Conservation (phyloP, 441 rosid species). For the Syzygium malaccense region DNA sequence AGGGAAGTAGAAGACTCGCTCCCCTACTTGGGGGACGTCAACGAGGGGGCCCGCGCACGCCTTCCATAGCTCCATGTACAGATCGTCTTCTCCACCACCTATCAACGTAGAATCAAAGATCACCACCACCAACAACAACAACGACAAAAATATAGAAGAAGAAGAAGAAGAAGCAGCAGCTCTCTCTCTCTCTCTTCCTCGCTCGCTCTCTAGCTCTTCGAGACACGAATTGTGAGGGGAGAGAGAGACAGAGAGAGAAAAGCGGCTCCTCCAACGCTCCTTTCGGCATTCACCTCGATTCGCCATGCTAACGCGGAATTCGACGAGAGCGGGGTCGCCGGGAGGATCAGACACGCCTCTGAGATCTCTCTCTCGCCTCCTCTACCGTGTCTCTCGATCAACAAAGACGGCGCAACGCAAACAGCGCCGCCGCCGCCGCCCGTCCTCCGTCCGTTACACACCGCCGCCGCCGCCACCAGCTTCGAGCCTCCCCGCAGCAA, state of each 20-base stretch:
- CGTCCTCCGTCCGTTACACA: neutral
- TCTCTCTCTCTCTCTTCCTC: neutral
- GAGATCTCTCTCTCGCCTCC: neutral
- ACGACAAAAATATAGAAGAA: neutral
- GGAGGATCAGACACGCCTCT: neutral
- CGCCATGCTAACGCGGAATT: neutral
- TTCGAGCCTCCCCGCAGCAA: neutral
- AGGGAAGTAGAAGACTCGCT: slow-evolving; percentile 1
- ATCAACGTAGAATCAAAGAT: neutral
- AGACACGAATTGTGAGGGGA: neutral
- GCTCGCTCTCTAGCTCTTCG: neutral
- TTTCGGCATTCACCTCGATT: neutral
- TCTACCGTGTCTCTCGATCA: neutral
- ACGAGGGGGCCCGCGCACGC: slow-evolving; percentile 3
- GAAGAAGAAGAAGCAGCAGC: neutral
- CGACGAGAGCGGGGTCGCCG: neutral
- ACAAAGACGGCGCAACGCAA: neutral
- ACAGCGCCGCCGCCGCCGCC: neutral
- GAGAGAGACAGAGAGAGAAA: neutral
- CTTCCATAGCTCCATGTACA: slow-evolving; percentile 2
- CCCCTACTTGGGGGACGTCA: neutral
- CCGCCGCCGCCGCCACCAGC: neutral
- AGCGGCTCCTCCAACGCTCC: neutral
- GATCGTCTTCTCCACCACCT: neutral
- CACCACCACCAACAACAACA: neutral